phyloP scores from a whole-genome alignment of 345 rosid genomes.

The Eucalyptus victrix region DNA sequence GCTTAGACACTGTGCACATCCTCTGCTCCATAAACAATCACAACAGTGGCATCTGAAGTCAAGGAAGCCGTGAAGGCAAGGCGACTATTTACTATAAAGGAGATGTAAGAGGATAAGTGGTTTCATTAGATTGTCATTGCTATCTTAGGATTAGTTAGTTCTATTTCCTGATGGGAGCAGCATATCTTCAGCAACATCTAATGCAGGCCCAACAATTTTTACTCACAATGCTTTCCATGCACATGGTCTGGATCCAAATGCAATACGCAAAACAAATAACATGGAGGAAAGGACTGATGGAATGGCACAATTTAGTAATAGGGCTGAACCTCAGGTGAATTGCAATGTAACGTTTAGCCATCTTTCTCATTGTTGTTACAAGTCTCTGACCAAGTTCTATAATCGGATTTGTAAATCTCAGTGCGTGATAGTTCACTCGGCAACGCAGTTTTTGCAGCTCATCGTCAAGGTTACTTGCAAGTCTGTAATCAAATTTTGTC shows the following conservation, averaged over 20 bases:
- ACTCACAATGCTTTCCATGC: neutral
- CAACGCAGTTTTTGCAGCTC: slow-evolving; percentile 92
- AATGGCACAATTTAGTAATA: neutral
- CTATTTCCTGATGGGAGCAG: neutral
- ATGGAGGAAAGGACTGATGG: neutral
- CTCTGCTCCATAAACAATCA: neutral
- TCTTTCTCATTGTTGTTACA: slow-evolving; percentile 64
- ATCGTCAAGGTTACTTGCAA: slow-evolving; percentile 76
- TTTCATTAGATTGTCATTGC: neutral
- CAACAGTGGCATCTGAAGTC: neutral
- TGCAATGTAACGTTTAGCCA: slow-evolving; percentile 76
- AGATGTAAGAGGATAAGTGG: neutral
- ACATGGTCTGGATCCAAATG: neutral
- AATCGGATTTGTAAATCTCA: slow-evolving; percentile 82
- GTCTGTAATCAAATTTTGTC: slow-evolving; percentile 97
- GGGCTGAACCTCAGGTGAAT: slow-evolving; percentile 71
- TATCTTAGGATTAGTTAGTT: neutral
- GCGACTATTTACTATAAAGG: neutral
- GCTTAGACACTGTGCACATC: neutral
- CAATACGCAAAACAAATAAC: neutral
- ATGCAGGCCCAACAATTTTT: neutral
- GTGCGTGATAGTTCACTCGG: slow-evolving; percentile 83
- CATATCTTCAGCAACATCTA: neutral
- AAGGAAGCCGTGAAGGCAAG: neutral
- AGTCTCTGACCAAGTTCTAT: slow-evolving; percentile 66